Evolutionary conservation across 352 stramenopile species (phyloP), one percentile per base, ranked within the genome.

Genomic region (Lagenidium sp.): DNA sequence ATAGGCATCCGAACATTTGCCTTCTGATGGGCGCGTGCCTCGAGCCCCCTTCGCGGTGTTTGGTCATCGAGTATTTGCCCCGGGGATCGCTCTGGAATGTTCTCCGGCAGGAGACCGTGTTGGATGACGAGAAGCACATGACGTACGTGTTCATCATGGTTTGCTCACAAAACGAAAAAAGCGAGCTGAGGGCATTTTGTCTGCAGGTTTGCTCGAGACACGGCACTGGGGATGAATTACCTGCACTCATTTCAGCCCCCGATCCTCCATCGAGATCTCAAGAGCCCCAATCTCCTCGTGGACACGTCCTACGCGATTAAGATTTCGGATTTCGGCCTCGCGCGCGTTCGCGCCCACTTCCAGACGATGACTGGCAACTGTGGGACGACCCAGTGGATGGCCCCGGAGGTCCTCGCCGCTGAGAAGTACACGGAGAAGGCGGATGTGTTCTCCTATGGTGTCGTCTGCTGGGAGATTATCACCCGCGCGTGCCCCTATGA

Each of bases 401-500:
- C 81, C 3, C 81, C 81, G 1, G 81, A 94, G 44, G 77, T 93
- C 34, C 54, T 93, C 20, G 74, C 69, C 5, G 76, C 76, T 6
- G 78, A 88, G 24, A 91, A 91, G 51, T 91, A 91, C 64, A 90
- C 81, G 24, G 79, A 94, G 48, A 91, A 91, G 50, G 78, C 81
- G 12, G 81, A 94, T 47, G 78, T 94, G 16, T 94, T 91, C 26
- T 94, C 81, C 19, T 94, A 84, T 49, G 81, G 76, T 20, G 67
- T 94, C 16, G 81, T 94, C n/a, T 57, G 82, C 13, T 93, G 77
- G 77, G 81, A 93, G 50, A 96, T 90, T 4, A 79, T 95, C 42
- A 94, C 88, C 30, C 65, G 85, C 6, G 68, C 84, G 28, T 95
- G 93, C 63, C 89, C 89, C 12, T 97, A 96, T 53, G 82, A 95